Conservation (phyloP, 306 rosid species). For the Quercus agrifolia region DNA sequence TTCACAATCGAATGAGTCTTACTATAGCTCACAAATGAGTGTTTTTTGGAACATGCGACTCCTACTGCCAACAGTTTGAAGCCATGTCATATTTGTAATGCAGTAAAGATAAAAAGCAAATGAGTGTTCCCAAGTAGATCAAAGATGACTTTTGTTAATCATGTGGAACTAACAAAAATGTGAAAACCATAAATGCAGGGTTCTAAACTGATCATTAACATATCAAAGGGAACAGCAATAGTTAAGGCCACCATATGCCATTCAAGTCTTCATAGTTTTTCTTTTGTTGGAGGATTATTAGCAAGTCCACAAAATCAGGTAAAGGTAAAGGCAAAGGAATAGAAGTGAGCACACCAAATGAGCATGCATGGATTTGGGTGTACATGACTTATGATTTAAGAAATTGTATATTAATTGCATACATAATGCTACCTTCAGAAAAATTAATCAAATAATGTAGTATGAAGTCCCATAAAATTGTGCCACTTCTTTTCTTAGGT, state of each 20-base stretch:
- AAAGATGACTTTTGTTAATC: too few species aligned
- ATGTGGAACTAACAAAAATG: not conserved
- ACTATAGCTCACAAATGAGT: too few species aligned
- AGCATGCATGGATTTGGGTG: slow-evolving; percentile 8
- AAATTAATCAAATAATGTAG: not conserved
- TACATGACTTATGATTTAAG: not conserved
- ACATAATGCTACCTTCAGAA: not conserved
- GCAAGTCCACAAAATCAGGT: slow-evolving; percentile 2
- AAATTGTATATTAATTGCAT: not conserved
- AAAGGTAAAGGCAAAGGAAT: not conserved
- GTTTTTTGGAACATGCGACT: too few species aligned
- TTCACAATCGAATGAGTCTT: too few species aligned
- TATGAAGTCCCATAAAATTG: not conserved
- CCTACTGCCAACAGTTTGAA: too few species aligned
- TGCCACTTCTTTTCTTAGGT: too few species aligned
- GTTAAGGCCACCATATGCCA: not conserved
- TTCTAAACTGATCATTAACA: slow-evolving; percentile 5
- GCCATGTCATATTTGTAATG: too few species aligned
- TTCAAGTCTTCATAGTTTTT: not conserved
- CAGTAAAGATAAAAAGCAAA: too few species aligned
- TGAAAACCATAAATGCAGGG: not conserved
- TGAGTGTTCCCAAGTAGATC: too few species aligned
- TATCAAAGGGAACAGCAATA: not conserved
- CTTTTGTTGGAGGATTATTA: not conserved
- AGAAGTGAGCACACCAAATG: slow-evolving; percentile 5